Conservation (phyloP, 2,329 filamentous ascomycete species). For the Triangularia setosa region DNA sequence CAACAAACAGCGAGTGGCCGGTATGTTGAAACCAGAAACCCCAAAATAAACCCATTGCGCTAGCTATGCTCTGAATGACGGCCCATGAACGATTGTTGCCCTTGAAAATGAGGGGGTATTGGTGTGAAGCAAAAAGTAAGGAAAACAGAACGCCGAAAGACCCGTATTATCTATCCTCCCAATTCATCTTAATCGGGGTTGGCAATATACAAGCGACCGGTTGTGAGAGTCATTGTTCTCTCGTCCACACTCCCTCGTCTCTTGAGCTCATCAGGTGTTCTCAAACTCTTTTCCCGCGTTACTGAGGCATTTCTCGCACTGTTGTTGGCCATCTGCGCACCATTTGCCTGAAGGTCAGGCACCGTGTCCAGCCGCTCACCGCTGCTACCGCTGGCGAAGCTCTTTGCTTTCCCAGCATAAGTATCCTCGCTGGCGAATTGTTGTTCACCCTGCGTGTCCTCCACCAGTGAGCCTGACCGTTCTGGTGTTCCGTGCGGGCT, state of each 20-base stretch:
- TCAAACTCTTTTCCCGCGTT: constrained; percentile 62
- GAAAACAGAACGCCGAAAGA: not conserved
- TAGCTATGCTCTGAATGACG: not conserved
- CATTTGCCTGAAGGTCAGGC: constrained; percentile 47
- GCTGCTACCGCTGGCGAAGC: constrained; percentile 50
- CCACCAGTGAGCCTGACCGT: constrained; percentile 49
- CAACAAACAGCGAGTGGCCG: not conserved
- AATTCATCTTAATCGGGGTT: constrained; percentile 63
- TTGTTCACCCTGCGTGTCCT: constrained; percentile 37
- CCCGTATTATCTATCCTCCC: not conserved
- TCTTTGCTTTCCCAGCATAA: constrained; percentile 46
- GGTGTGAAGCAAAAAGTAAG: not conserved
- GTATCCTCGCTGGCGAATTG: constrained; percentile 34
- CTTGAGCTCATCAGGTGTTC: constrained; percentile 66
- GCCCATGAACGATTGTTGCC: not conserved
- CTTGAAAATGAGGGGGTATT: not conserved
- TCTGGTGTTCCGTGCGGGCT: constrained; percentile 56
- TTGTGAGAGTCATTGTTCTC: constrained; percentile 69
- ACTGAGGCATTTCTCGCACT: constrained; percentile 55
- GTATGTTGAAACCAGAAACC: not conserved
- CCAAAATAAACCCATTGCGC: not conserved
- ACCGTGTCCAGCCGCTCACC: constrained; percentile 59
- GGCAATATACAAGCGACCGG: constrained; percentile 74
- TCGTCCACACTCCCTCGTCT: constrained; percentile 81
- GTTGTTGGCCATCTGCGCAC: constrained; percentile 53